Evolutionary conservation across 495 filamentous ascomycete species (phyloP).

Genomic region (Diplogelasinospora grovesii): DNA sequence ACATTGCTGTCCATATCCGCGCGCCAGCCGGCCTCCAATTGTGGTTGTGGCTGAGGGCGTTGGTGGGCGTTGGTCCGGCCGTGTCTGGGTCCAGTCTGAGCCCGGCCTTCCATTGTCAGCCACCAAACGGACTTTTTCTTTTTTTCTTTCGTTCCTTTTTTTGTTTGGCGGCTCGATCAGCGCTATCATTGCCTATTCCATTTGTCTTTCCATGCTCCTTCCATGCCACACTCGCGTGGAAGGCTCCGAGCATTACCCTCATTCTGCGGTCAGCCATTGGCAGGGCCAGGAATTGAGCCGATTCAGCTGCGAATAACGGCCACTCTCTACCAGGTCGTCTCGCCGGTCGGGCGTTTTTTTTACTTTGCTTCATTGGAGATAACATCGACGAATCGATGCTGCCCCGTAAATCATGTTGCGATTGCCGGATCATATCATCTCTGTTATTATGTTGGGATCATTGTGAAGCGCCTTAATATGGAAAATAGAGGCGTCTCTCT

Average conservation of each 20-base stretch:
- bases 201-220: slow-evolving; percentile 14
- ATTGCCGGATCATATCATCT: slow-evolving; percentile 30
- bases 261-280: slow-evolving; percentile 14
- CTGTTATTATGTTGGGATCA: slow-evolving; percentile 21
- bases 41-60: not conserved
- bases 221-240: slow-evolving; percentile 11
- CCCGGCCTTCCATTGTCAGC: too few relatives aligned
- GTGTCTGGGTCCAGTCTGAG: slow-evolving; percentile 3
- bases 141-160: slow-evolving; percentile 1
- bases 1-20: slow-evolving; percentile 6
- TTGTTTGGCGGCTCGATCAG: slow-evolving; percentile 9
- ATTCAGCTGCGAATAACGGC: slow-evolving; percentile 12
- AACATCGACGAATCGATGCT: slow-evolving; percentile 3
- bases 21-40: slow-evolving; percentile 9
- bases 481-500: slow-evolving; percentile 21
- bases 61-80: not conserved
- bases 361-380: not conserved
- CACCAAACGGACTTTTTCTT: not conserved
- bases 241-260: slow-evolving; percentile 16
- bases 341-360: not conserved
- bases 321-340: not conserved
- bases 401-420: slow-evolving; percentile 10
- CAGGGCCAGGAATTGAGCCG: slow-evolving; percentile 23
- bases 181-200: slow-evolving; percentile 6
- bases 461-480: slow-evolving; percentile 29